Evolutionary conservation across 2,329 filamentous ascomycete genomes (phyloP).

Genomic region (Neoscytalidium dimidiatum): DNA sequence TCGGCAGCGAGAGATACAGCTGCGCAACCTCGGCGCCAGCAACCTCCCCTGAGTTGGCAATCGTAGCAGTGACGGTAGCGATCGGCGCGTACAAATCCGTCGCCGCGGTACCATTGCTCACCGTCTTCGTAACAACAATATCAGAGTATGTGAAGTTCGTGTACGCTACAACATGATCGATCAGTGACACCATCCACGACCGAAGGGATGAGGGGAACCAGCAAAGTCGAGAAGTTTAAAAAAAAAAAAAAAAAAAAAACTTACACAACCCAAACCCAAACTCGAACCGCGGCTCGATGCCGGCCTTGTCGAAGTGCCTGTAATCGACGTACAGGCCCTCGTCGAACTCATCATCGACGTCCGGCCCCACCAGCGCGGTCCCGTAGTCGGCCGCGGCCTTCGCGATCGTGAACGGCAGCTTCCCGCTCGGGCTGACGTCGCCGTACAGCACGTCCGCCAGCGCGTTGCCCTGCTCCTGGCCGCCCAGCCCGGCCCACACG

Average conservation of each 20-base stretch:
- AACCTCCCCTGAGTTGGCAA: slow-evolving; percentile 38
- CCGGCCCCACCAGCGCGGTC: slow-evolving; percentile 25
- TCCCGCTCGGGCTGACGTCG: slow-evolving; percentile 63
- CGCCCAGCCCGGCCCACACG: slow-evolving; percentile 42
- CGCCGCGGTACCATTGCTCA: neutral
- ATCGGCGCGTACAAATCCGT: slow-evolving; percentile 37
- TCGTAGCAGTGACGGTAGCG: slow-evolving; percentile 36
- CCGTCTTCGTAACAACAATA: slow-evolving; percentile 30
- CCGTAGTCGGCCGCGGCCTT: slow-evolving; percentile 37
- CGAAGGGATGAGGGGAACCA: too few relatives aligned
- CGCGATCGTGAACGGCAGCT: slow-evolving; percentile 56
- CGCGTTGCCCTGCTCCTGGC: slow-evolving; percentile 49
- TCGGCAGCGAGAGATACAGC: slow-evolving; percentile 39
- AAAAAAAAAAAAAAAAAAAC: slow-evolving; percentile 4
- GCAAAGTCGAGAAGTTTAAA: neutral
- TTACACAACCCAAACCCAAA: slow-evolving; percentile 47
- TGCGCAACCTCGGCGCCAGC: slow-evolving; percentile 42
- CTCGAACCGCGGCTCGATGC: slow-evolving; percentile 44
- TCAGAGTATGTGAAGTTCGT: slow-evolving; percentile 44
- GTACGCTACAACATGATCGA: slow-evolving; percentile 41
- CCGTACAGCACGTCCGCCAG: slow-evolving; percentile 68
- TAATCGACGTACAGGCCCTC: slow-evolving; percentile 51
- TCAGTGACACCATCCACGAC: too few relatives aligned
- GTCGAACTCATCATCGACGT: slow-evolving; percentile 33
- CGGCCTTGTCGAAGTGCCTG: slow-evolving; percentile 43